Percentiles rank a stretch among this genome's conserved stretches.
These are phyloP conservation scores for Ophiocordyceps unilateralis DNA, from an alignment of 2,329 filamentous ascomycete species.

Conservation along the genomic window DNA sequence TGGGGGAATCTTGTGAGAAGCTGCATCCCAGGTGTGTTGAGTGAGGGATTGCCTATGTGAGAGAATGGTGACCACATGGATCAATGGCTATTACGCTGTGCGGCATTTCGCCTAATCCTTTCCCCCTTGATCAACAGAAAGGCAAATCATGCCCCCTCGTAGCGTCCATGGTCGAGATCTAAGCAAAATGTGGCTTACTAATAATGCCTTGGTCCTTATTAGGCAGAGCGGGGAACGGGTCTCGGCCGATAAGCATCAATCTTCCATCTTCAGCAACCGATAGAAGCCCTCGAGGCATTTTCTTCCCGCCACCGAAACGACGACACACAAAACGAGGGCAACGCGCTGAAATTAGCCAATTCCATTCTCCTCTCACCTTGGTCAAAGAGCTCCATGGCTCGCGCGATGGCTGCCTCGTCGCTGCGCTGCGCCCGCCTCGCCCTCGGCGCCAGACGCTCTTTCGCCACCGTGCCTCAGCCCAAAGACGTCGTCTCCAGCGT, in stretches of 20 bases:
- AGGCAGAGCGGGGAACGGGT: background rate
- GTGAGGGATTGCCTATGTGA: too few species aligned
- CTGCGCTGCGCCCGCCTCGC: background rate
- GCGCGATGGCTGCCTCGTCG: background rate
- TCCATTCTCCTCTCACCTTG: too few species aligned
- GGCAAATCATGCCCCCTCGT: too few species aligned
- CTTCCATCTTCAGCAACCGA: background rate
- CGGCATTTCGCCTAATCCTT: too few species aligned
- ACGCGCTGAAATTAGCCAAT: too few species aligned
- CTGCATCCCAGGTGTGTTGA: too few species aligned
- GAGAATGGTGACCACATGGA: too few species aligned
- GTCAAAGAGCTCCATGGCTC: background rate
- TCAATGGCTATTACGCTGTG: too few species aligned
- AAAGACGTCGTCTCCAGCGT: constrained; percentile 8
- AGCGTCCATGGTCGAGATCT: background rate
- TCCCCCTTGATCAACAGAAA: too few species aligned
- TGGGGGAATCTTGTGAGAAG: too few species aligned
- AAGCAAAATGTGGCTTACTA: background rate
- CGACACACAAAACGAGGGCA: too few species aligned
- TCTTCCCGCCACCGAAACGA: too few species aligned
- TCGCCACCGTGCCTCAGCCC: constrained; percentile 25
- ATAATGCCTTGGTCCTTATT: background rate
- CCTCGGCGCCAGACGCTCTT: constrained; percentile 14
- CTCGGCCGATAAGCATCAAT: background rate
- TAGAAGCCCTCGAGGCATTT: background rate